Evolutionary conservation across 108 stramenopile species (phyloP), one percentile per base, ranked within the genome.

Genomic region (Nitzschia sp.): DNA sequence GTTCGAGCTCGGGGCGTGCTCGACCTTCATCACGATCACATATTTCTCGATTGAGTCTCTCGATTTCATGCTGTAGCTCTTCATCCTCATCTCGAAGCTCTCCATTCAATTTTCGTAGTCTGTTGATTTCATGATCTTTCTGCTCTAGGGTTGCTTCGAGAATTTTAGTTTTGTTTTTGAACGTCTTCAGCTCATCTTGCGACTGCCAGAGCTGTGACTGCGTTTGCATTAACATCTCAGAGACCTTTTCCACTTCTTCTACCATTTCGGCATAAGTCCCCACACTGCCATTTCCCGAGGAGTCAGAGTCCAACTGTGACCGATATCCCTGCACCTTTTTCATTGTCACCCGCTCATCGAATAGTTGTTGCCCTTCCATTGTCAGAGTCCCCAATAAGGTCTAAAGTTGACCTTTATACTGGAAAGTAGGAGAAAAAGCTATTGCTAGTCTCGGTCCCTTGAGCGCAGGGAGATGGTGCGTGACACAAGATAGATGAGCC

Each of bases 181-280:
- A 67, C n/a, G 15, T 34, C 53, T 54, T 35, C 32, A 67, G n/a
- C 17, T 47, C 32, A 25, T 59, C 46, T 27, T 70, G 68, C 17
- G 68, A 49, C 29, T 59, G 23, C 45, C 35, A 30, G 0, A 70
- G 68, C 29, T 54, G 46, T 21, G 35, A 30, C 33, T 55, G 53
- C 3, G 68, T 70, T 36, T 59, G 26, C 31, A 30, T 38, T 3
- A 70, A 25, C 42, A 59, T 36, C 48, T 58, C 68, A 0, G 68
- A 70, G 4, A 59, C 56, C n/a, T 59, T 47, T 59, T 59, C 68
- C 11, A 59, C 56, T 48, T 70, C 68, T 25, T 70, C 68, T 18
- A 59, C 68, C 56, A 59, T 59, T 47, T 70, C 46, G 4, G 24
- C 68, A 35, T 70, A 70, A 3, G 68, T 59, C 31, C 57, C 68